Evolutionary conservation across 1,284 basidiomycete species (phyloP).

Genomic region (Melanopsichium pennsylvanicum): DNA sequence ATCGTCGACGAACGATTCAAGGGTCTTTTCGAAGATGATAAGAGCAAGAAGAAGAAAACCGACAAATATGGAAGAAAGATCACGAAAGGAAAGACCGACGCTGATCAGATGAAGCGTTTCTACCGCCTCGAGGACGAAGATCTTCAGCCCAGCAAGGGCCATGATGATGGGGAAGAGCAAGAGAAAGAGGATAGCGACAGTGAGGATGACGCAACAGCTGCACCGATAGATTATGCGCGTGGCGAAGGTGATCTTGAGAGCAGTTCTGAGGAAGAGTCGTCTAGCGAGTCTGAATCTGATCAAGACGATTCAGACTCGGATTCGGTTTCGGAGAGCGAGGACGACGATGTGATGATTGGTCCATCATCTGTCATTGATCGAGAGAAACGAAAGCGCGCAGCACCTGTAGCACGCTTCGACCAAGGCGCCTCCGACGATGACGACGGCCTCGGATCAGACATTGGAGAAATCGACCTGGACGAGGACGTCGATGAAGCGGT

Average conservation of each 20-base stretch:
- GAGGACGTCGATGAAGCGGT: conserved; percentile 70
- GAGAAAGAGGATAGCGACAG: conserved; percentile 24
- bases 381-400: conserved; percentile 32
- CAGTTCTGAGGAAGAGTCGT: conserved; percentile 54
- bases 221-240: conserved; percentile 81
- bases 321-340: conserved; percentile 69
- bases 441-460: conserved; percentile 44
- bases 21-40: conserved; percentile 56
- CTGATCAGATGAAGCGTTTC: conserved; percentile 52
- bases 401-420: conserved; percentile 10
- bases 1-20: conserved; percentile 95
- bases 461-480: conserved; percentile 75
- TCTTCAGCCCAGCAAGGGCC: conserved; percentile 68
- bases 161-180: conserved; percentile 26
- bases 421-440: conserved; percentile 48
- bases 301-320: conserved; percentile 69
- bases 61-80: conserved; percentile 91
- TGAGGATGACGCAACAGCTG: conserved; percentile 8
- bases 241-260: conserved; percentile 69
- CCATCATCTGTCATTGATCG: conserved; percentile 39
- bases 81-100: conserved; percentile 37
- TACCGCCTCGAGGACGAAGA: conserved; percentile 60
- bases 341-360: conserved; percentile 54
- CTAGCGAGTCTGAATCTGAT: conserved; percentile 28
- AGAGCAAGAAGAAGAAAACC: conserved; percentile 69